phyloP scores from a whole-genome alignment of 2,329 filamentous ascomycete genomes.

The Xylariaceae sp. region DNA sequence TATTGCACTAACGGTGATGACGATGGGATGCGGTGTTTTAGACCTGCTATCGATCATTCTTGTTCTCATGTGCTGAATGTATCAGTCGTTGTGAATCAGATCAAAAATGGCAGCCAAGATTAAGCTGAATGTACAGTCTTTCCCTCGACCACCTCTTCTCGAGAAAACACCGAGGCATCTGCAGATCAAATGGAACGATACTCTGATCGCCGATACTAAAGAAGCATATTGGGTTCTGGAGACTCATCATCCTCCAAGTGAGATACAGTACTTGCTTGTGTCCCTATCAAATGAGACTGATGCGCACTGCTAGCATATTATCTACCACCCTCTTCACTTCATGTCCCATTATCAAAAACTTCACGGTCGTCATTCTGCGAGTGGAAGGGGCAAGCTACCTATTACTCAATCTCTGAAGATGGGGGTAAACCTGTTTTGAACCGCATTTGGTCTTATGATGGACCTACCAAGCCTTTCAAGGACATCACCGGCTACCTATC shows the following conservation, averaged over 20 bases:
- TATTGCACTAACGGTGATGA: background rate
- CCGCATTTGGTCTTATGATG: constrained; percentile 57
- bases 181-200: constrained; percentile 51
- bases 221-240: constrained; percentile 60
- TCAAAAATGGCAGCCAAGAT: constrained; percentile 36
- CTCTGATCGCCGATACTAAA: constrained; percentile 54
- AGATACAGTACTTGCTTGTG: background rate
- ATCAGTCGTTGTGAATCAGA: background rate
- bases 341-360: constrained; percentile 44
- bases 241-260: constrained; percentile 59
- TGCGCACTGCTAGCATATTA: constrained; percentile 49
- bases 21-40: background rate
- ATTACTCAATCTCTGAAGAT: constrained; percentile 44
- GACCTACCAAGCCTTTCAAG: constrained; percentile 48
- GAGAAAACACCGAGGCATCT: constrained; percentile 52
- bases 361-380: constrained; percentile 26
- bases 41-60: background rate
- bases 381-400: constrained; percentile 58
- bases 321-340: constrained; percentile 48
- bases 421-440: constrained; percentile 41
- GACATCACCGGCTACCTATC: constrained; percentile 53
- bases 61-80: background rate
- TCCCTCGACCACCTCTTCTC: constrained; percentile 55
- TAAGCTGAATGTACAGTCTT: constrained; percentile 52
- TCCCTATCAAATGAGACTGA: background rate